phyloP scores from a whole-genome alignment of 306 rosid species.

The Heteromeles arbutifolia region DNA sequence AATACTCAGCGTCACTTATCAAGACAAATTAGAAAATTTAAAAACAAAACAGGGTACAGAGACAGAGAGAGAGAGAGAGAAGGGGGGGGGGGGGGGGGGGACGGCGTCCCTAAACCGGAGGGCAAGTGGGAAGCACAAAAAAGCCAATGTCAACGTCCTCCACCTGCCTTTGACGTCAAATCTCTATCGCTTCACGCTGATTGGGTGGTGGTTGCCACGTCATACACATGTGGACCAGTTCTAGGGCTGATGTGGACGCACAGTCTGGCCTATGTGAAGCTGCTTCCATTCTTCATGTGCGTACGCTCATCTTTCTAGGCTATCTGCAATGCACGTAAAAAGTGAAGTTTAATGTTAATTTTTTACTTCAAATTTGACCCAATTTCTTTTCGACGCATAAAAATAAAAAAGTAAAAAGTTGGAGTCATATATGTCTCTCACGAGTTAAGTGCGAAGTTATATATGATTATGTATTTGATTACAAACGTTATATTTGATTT shows the following conservation, averaged over 20 bases:
- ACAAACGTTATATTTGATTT: no score
- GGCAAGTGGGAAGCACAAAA: background rate
- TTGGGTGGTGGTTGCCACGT: background rate
- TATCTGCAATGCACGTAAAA: no score
- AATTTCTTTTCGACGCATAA: no score
- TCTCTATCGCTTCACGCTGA: slow-evolving; percentile 1
- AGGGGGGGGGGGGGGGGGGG: no score
- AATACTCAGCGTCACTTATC: background rate
- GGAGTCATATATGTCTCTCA: no score
- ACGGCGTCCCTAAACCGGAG: slow-evolving; percentile 5
- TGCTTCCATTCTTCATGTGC: background rate
- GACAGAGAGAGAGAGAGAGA: background rate
- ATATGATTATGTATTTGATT: no score
- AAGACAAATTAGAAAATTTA: background rate
- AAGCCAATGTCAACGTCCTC: background rate
- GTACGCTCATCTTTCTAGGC: no score
- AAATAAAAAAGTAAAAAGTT: no score
- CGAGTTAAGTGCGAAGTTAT: no score
- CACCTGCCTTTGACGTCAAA: slow-evolving; percentile 7
- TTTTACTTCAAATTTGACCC: no score
- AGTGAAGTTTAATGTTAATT: no score
- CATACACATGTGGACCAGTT: background rate
- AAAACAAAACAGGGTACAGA: background rate
- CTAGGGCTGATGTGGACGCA: background rate
- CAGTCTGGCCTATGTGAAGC: background rate